A percentile compares a stretch with the other conserved stretches of the same genome.
These are phyloP conservation scores for Vitis rupestris DNA, from an alignment of 164 flowering plant species.

Conservation along the genomic window DNA sequence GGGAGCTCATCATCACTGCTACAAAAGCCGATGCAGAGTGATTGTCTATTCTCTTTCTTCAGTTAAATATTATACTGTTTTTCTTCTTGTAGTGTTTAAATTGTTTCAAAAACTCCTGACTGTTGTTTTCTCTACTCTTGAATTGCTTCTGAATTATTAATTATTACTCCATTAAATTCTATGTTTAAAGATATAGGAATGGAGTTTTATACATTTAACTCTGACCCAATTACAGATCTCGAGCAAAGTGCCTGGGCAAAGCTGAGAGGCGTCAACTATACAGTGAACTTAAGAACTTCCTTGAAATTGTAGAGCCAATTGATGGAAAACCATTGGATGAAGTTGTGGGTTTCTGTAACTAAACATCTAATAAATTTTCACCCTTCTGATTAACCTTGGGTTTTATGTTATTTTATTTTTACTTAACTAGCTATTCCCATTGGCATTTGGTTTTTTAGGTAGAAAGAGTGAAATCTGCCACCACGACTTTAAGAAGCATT, in stretches of 20 bases:
- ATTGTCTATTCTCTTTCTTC: constrained; percentile 34
- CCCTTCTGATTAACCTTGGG: background rate
- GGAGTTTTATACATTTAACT: constrained; percentile 11
- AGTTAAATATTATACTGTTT: constrained; percentile 14
- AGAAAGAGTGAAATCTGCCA: constrained; percentile 64
- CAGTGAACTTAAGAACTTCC: constrained; percentile 59
- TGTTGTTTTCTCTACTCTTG: too few relatives aligned
- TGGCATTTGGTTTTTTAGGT: constrained; percentile 46
- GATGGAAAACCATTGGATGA: constrained; percentile 59
- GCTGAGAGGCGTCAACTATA: constrained; percentile 60
- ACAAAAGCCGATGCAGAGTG: constrained; percentile 66
- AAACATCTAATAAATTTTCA: background rate
- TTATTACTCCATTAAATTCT: background rate
- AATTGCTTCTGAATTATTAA: background rate
- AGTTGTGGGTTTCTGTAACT: constrained; percentile 47
- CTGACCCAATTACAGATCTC: constrained; percentile 43
- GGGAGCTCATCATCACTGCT: constrained; percentile 77
- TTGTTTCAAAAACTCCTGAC: background rate
- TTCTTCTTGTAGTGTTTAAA: background rate
- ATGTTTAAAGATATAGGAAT: background rate
- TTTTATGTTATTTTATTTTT: background rate
- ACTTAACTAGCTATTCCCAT: constrained; percentile 10
- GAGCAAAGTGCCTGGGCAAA: constrained; percentile 45
- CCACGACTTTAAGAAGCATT: constrained; percentile 60
- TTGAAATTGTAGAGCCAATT: constrained; percentile 59